Base-by-base conservation (phyloP, 164 flowering plant species). In the Brasenia schreberi region DNA sequence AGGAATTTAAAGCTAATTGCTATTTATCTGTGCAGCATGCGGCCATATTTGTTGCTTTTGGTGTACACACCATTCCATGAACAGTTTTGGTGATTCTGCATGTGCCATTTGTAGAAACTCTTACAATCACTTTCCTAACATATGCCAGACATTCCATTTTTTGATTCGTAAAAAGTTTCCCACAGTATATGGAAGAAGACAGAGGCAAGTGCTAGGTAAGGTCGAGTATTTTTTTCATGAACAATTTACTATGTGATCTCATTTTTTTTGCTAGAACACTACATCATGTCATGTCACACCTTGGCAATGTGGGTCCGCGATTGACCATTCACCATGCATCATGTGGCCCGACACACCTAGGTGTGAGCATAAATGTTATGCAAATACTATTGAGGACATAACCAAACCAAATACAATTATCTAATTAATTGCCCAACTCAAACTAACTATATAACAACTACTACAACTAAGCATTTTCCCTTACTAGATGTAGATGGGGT, bases 31-130 rank as follows among this genome's bases (percentile, higher is more conserved):
- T 75, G 78, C 96, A 92, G 98, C 78, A 44, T 92, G 98, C 77
- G 98, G 98, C 70, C 98, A 90, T 58, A 61, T 90, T 63, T 82
- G 87, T 61, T 92, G 98, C 77, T 92, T 92, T 74, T 92, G 98
- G 98, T 92, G 98, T 74, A 82, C 82, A 23, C 84, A 84, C 65
- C 19, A 17, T 14, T 83, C 87, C 27, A 92, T 92, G 98, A 72
- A 61, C 71, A 18, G 19, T 56, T 0, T 43, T 3, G 43, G 45
- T 2, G 81, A 82, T 64, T 90, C 98, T 43, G 77, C 74, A 60
- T 92, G 98, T 73, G 93, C 96, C 43, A 68, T 88, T 19, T 90
- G 96, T 74, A 77, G 96, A 72, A 64, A 78, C 64, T 74, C 84
- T 6, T 92, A 87, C 71, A 64, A 61, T 82, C 89, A 93, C 75